phyloP scores from a whole-genome alignment of 164 flowering plant species.

The Buxus sempervirens region DNA sequence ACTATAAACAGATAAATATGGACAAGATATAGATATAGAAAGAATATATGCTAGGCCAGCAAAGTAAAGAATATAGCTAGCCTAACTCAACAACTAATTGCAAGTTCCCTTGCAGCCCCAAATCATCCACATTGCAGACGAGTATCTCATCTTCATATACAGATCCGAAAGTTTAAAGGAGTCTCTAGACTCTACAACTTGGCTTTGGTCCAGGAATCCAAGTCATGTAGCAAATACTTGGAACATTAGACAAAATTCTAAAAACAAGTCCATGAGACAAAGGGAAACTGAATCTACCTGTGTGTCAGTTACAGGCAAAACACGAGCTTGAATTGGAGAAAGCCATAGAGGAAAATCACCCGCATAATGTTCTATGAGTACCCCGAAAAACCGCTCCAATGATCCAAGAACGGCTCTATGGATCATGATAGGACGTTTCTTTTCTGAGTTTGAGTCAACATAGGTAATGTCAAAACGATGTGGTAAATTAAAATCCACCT shows the following conservation, averaged over 20 bases:
- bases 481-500: constrained; percentile 97
- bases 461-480: constrained; percentile 88
- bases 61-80: no score
- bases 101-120: no score
- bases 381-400: constrained; percentile 88
- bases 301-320: constrained; percentile 83
- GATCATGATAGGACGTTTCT: constrained; percentile 89
- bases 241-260: background rate
- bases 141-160: no score
- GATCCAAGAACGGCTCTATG: constrained; percentile 99
- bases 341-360: constrained; percentile 98
- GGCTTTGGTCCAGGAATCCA: no score
- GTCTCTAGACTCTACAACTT: no score
- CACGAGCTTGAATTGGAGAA: constrained; percentile 81
- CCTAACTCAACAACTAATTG: no score
- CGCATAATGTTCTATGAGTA: constrained; percentile 92
- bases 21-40: no score
- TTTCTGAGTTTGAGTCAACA: constrained; percentile 74
- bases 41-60: no score
- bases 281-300: constrained; percentile 41
- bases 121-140: no score
- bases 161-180: no score
- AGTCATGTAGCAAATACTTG: no score
- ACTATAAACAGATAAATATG: no score
- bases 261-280: background rate